Conservation (phyloP, 2,329 filamentous ascomycete species). For the Colletotrichum sp. region DNA sequence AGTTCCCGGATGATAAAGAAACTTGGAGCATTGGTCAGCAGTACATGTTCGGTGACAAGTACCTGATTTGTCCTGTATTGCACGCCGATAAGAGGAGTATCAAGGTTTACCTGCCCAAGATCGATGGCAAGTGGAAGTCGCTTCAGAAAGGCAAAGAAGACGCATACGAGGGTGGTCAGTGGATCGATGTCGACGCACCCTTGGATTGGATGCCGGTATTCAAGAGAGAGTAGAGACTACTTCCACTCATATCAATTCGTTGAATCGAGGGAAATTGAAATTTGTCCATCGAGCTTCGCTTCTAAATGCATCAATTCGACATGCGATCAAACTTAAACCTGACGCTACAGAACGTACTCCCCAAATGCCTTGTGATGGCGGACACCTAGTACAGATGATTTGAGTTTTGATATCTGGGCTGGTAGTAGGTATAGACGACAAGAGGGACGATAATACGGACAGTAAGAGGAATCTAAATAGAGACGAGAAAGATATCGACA, state of each 20-base stretch:
- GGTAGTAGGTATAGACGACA: too few species aligned
- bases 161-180: slow-evolving; percentile 1
- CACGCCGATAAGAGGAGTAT: slow-evolving; percentile 47
- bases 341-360: background rate
- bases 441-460: too few species aligned
- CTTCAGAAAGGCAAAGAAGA: slow-evolving; percentile 1
- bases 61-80: slow-evolving; percentile 63
- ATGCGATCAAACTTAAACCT: background rate
- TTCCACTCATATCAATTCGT: background rate
- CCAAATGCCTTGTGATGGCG: background rate
- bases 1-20: slow-evolving; percentile 60
- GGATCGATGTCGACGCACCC: slow-evolving; percentile 19
- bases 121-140: slow-evolving; percentile 9
- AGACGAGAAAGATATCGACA: too few species aligned
- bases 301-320: background rate
- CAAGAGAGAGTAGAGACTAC: background rate
- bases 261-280: background rate
- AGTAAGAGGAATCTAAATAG: too few species aligned
- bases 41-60: slow-evolving; percentile 68
- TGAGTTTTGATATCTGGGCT: too few species aligned
- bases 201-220: slow-evolving; percentile 24
- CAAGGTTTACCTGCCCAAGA: slow-evolving; percentile 56
- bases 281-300: background rate
- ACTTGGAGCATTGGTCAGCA: slow-evolving; percentile 64
- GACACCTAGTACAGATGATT: background rate